Evolutionary conservation across 75 land plant species (phyloP).

Genomic region (Cupressus sempervirens): DNA sequence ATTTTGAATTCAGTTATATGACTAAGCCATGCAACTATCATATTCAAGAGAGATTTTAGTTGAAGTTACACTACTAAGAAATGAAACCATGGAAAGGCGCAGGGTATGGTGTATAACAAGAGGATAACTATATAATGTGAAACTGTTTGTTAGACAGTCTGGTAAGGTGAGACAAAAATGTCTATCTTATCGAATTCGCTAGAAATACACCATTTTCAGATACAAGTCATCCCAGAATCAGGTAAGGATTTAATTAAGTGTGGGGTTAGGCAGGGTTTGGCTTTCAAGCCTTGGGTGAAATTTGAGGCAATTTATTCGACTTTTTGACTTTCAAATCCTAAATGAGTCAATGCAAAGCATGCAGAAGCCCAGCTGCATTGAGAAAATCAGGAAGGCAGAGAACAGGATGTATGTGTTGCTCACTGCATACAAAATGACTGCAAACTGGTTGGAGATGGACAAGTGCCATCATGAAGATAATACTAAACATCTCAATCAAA

Average conservation of each 20-base stretch:
- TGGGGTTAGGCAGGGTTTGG: too few relatives aligned
- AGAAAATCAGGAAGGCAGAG: slow-evolving; percentile 78
- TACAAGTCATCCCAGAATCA: too few relatives aligned
- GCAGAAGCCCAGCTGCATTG: slow-evolving; percentile 82
- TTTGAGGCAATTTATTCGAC: too few relatives aligned
- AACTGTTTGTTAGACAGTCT: not conserved
- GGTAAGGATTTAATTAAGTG: too few relatives aligned
- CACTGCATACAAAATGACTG: slow-evolving; percentile 47
- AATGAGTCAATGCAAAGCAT: slow-evolving; percentile 68
- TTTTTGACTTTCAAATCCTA: too few relatives aligned
- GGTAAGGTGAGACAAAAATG: not conserved
- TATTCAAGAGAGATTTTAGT: too few relatives aligned
- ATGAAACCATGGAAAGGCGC: not conserved
- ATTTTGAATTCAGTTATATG: not conserved
- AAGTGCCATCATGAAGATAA: too few relatives aligned
- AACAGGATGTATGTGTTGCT: slow-evolving; percentile 64
- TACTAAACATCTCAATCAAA: not conserved
- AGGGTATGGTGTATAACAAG: not conserved
- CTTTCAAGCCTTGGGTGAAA: too few relatives aligned
- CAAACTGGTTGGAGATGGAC: slow-evolving; percentile 16
- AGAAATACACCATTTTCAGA: too few relatives aligned
- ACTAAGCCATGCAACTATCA: too few relatives aligned
- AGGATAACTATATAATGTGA: not conserved
- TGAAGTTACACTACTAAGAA: not conserved
- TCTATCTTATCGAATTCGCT: too few relatives aligned